Evolutionary conservation across 2,329 filamentous ascomycete genomes (phyloP).

Genomic region (Phialophora expanda): DNA sequence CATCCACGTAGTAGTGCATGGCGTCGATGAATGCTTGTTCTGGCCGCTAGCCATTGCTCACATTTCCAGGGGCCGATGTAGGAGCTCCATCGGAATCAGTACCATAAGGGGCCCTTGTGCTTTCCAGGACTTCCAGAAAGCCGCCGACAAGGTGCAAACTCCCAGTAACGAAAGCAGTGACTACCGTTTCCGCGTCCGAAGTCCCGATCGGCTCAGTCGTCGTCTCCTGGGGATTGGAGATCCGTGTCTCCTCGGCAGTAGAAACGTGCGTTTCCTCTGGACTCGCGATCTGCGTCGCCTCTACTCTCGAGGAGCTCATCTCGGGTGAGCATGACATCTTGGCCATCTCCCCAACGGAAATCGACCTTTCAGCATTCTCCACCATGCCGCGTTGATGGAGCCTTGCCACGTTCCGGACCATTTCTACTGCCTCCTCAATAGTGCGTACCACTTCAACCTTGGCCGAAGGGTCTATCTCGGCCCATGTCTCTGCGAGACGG

Average conservation of each 20-base stretch:
- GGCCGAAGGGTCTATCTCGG: conserved; percentile 57
- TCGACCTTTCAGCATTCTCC: conserved; percentile 27
- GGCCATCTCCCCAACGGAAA: background rate
- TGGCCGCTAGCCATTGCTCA: background rate
- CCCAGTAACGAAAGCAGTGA: conserved; percentile 76
- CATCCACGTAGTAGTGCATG: background rate
- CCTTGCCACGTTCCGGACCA: conserved; percentile 56
- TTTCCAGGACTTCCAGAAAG: conserved; percentile 72
- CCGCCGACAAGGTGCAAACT: conserved; percentile 85
- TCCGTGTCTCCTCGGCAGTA: background rate
- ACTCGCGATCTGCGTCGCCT: background rate
- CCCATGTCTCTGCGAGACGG: conserved; percentile 67
- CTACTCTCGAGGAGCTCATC: background rate
- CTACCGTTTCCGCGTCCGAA: conserved; percentile 45
- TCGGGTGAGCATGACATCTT: background rate
- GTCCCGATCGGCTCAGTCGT: no score
- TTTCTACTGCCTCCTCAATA: conserved; percentile 71
- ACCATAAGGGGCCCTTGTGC: background rate
- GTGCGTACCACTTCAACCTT: conserved; percentile 65
- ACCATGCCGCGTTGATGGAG: conserved; percentile 18
- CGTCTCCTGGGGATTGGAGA: background rate
- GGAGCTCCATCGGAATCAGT: background rate
- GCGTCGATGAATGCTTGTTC: background rate
- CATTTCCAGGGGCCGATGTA: background rate
- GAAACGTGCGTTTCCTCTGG: background rate